Evolutionary conservation across 352 stramenopile genomes (phyloP).

Genomic region (Globisporangium paddicum): DNA sequence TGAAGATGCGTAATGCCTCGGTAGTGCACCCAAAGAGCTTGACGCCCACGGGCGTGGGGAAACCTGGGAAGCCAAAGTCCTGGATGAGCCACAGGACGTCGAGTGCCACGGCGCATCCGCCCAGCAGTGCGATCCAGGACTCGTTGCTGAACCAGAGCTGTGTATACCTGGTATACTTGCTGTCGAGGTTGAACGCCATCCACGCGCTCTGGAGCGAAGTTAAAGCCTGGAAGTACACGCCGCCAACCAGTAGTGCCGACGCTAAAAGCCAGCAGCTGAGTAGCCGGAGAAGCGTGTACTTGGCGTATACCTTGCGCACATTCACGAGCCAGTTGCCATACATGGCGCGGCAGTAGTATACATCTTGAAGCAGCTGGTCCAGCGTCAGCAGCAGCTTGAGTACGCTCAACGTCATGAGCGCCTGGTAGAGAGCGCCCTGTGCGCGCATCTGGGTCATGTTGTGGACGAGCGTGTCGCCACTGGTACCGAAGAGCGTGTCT

Average conservation of each 20-base stretch:
- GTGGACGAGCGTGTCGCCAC: not conserved
- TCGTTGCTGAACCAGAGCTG: slow-evolving; percentile 29
- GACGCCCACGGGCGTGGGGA: slow-evolving; percentile 25
- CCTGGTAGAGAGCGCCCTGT: slow-evolving; percentile 28
- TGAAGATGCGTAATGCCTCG: slow-evolving; percentile 13
- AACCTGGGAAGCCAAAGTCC: slow-evolving; percentile 45
- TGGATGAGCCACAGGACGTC: slow-evolving; percentile 52
- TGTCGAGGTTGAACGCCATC: slow-evolving; percentile 18
- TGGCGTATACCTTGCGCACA: slow-evolving; percentile 21
- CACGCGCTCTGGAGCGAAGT: slow-evolving; percentile 18
- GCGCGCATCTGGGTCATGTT: slow-evolving; percentile 25
- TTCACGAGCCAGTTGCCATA: slow-evolving; percentile 27
- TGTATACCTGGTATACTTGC: slow-evolving; percentile 1
- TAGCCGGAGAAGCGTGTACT: slow-evolving; percentile 19
- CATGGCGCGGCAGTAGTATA: slow-evolving; percentile 15
- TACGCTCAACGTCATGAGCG: slow-evolving; percentile 31
- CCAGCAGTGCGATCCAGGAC: slow-evolving; percentile 33
- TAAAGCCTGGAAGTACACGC: slow-evolving; percentile 25
- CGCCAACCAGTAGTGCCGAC: slow-evolving; percentile 16
- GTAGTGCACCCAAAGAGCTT: slow-evolving; percentile 37
- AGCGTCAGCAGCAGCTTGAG: slow-evolving; percentile 39
- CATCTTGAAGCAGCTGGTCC: slow-evolving; percentile 41
- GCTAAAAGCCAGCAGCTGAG: slow-evolving; percentile 23
- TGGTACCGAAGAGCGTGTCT: slow-evolving; percentile 15
- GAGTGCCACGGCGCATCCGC: slow-evolving; percentile 28